Base-by-base conservation (phyloP, 768 basidiomycete genomes). In the Hygrophorus pudorinus region DNA sequence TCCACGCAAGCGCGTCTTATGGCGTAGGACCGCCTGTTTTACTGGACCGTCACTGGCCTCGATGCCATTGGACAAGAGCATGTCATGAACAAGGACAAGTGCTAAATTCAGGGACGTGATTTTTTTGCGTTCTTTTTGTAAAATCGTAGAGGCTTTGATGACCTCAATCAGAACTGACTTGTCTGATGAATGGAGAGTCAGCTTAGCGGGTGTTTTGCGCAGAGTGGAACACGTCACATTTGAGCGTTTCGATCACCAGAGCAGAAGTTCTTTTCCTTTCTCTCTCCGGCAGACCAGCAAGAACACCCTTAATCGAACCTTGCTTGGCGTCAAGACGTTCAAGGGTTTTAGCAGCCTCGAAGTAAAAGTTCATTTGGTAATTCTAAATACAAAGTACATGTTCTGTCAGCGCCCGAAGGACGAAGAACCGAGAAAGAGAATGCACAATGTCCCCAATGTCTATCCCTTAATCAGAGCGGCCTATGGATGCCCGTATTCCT, bases 211-310 rank as follows among this genome's bases (percentile, higher is more conserved):
- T 20, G 38, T 24, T 18, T 34, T 16, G 28, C 17, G n/a, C n/a
- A n/a, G n/a, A n/a, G n/a, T n/a, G n/a, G n/a, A n/a, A n/a, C n/a
- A 36, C 6, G 79, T 70, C 64, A 94, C 93, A 97, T 75, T 96
- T 97, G 38, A 98, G 67, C 0, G 91, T 94, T 66, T 96, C 89
- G 43, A 98, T 92, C 27, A 97, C 81, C 30, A 96, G 77, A 7
- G 88, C 88, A 28, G 87, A 75, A 4, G 81, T 82, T 42, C 89
- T 72, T 56, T 85, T 86, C 56, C 83, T 74, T 52, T 75, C 72
- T 62, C 81, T 81, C 58, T 81, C 78, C 20, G 85, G 77, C 21
- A 91, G 67, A 44, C 77, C 75, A 14, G 78, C 77, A 33, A 94
- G 66, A 28, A 90, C 63, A 43, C 92, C 76, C 58, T 94, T 92